Base-by-base conservation (phyloP, 352 stramenopile species). In the Phytophthora litchii region DNA sequence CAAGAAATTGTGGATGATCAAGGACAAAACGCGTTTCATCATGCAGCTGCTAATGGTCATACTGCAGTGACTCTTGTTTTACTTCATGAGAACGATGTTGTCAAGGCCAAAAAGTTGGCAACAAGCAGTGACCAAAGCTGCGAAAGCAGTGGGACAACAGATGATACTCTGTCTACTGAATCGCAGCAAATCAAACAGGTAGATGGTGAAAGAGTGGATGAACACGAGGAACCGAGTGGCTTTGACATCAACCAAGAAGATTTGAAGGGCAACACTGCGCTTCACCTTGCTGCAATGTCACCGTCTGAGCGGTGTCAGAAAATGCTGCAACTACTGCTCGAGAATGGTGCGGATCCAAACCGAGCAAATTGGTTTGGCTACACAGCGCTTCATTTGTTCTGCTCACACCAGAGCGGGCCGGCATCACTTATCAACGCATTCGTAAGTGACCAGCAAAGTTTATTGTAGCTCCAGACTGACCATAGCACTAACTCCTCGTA, bases 331-430 rank as follows among this genome's bases (percentile, higher is more conserved):
- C 47, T 95, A 12, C 53, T 95, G 10, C 58, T 95, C 4, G 84
- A 95, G 44, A 94, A 92, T 38, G 84, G 84, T 10, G 79, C 83
- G 1, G 79, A 94, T 49, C 80, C 86, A 9, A 94, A 91, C 52
- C 55, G 68, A 43, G 56, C 74, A 0, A 95, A 95, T 47, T 95
- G 86, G 86, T 94, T 95, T 49, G 86, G 86, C 40, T 95, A 95
- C 77, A 92, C 84, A 1, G 70, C 86, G 17, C 53, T 95, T 38
- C 86, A 95, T 54, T 67, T 92, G n/a, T 94, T 95, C 40, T 95
- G 86, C 50, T 82, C 86, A 0, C 86, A 95, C 36, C 84, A 95
- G 35, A 82, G 56, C 21, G 86, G 81, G 2, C 86, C 86, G 1
- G 71, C 72, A 3, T 86, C 79, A 1, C 70, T 92, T 54, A 71